phyloP scores from a whole-genome alignment of 2,329 filamentous ascomycete species.

The Cladosporium velox region DNA sequence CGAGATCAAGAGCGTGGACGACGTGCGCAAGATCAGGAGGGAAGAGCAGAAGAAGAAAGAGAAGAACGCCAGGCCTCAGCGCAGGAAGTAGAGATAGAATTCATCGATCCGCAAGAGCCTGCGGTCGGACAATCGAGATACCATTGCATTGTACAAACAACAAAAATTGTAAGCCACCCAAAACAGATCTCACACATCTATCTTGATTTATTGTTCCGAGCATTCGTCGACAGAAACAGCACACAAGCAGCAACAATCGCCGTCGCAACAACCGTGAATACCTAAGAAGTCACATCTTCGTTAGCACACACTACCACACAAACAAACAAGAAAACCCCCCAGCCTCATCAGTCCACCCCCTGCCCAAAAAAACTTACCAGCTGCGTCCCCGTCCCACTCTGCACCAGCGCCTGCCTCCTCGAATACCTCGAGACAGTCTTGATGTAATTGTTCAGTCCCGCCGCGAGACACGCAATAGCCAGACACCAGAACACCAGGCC shows the following conservation, averaged over 20 bases:
- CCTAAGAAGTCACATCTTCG: conserved; percentile 42
- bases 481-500: conserved; percentile 87
- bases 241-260: conserved; percentile 68
- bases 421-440: conserved; percentile 81
- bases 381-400: conserved; percentile 92
- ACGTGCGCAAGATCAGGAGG: conserved; percentile 81
- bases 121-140: neutral
- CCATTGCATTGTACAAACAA: neutral
- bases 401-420: conserved; percentile 76
- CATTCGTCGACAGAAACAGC: conserved; percentile 56
- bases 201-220: conserved; percentile 6
- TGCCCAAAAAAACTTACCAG: conserved; percentile 52
- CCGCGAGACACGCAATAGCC: conserved; percentile 71
- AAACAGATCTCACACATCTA: neutral
- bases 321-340: neutral
- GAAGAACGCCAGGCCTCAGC: conserved; percentile 80
- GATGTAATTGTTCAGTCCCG: conserved; percentile 85
- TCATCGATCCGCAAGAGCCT: neutral
- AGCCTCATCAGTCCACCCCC: no score
- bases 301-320: neutral
- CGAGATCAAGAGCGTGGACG: conserved; percentile 79
- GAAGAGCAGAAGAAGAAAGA: conserved; percentile 73
- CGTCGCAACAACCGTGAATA: conserved; percentile 62
- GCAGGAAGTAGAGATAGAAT: conserved; percentile 22
- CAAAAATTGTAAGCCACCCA: neutral